Evolutionary conservation across 768 basidiomycete species (phyloP).

Genomic region (Collybia mongolica): DNA sequence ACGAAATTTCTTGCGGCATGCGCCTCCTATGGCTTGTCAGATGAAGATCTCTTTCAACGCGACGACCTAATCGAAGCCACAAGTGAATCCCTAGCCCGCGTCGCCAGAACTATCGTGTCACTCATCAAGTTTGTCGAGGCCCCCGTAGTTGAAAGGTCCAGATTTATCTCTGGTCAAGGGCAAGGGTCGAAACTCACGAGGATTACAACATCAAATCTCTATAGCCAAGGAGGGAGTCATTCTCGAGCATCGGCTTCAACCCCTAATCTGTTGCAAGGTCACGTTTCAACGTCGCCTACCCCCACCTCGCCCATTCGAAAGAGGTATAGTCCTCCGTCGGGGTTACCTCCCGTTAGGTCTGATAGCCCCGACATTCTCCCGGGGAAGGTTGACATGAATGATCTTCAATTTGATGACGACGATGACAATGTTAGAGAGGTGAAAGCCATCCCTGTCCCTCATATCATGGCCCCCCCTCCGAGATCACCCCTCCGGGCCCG

Average conservation of each 20-base stretch:
- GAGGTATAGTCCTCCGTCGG: conserved; percentile 50
- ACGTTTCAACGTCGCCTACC: conserved; percentile 37
- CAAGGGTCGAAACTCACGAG: conserved; percentile 20
- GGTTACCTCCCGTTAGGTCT: conserved; percentile 51
- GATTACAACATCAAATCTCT: conserved; percentile 23
- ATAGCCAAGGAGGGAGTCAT: conserved; percentile 31
- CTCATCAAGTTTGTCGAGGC: conserved; percentile 63
- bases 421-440: conserved; percentile 22
- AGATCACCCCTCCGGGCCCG: conserved; percentile 54
- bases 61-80: conserved; percentile 67
- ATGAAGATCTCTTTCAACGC: conserved; percentile 63
- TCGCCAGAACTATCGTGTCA: conserved; percentile 72
- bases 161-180: conserved; percentile 41
- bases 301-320: conserved; percentile 38
- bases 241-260: conserved; percentile 58
- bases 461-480: conserved; percentile 30
- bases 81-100: conserved; percentile 63
- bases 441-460: conserved; percentile 37
- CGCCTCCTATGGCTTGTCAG: conserved; percentile 59
- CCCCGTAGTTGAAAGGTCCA: conserved; percentile 44
- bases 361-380: conserved; percentile 50
- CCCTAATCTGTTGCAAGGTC: conserved; percentile 47
- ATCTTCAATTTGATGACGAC: conserved; percentile 15
- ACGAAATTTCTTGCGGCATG: conserved; percentile 79
- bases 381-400: conserved; percentile 13